These are phyloP conservation scores for Pistacia integerrima DNA, from an alignment of 345 rosid species.

Conservation along the genomic window DNA sequence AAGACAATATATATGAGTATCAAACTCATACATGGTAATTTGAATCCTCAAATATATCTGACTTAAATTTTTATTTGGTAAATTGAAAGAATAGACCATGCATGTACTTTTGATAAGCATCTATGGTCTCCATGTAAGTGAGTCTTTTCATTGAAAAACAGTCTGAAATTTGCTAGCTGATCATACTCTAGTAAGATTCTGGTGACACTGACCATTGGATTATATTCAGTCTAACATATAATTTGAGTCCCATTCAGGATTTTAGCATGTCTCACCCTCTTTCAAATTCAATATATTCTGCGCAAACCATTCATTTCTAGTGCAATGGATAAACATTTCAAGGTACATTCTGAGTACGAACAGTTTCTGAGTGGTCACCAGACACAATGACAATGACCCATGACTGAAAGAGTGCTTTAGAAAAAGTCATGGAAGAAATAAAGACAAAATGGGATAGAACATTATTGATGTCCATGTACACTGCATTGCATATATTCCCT, in stretches of 20 bases:
- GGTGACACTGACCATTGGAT: neutral
- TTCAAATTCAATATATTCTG: neutral
- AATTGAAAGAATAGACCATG: no score
- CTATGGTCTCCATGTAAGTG: neutral
- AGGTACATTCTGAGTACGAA: no score
- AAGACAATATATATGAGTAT: no score
- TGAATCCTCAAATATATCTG: no score
- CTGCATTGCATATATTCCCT: slow-evolving; percentile 3
- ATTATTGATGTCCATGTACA: slow-evolving; percentile 5
- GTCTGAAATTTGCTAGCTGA: neutral
- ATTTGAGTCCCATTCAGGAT: neutral
- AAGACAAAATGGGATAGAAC: neutral
- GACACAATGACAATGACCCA: slow-evolving; percentile 3
- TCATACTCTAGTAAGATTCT: neutral
- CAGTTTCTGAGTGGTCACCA: neutral
- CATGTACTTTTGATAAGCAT: no score
- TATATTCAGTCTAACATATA: neutral
- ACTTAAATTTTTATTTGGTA: no score
- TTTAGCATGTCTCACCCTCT: neutral
- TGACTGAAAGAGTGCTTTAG: neutral
- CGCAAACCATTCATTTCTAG: no score
- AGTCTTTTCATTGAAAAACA: neutral
- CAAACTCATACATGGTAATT: no score
- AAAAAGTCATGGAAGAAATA: neutral
- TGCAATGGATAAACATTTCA: no score